phyloP scores from a whole-genome alignment of 176 grass and related monocot genomes.

The Oryza longistaminata region DNA sequence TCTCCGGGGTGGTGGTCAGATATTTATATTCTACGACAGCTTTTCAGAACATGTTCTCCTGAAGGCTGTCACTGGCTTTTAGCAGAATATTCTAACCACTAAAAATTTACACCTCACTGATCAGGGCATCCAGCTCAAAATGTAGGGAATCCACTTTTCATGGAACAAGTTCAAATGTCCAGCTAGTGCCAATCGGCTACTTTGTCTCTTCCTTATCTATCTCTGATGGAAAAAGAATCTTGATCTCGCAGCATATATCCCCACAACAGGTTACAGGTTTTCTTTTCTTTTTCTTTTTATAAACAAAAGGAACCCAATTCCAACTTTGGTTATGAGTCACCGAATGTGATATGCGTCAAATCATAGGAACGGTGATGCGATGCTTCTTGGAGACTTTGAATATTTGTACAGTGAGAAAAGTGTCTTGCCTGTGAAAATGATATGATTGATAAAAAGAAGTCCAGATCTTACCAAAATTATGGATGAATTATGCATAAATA shows the following conservation, averaged over 20 bases:
- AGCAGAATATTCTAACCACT: conserved; percentile 51
- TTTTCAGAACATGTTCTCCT: conserved; percentile 51
- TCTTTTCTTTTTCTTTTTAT: neutral
- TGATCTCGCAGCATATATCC: conserved; percentile 52
- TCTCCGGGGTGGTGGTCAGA: conserved; percentile 2
- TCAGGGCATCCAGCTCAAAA: conserved; percentile 40
- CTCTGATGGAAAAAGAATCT: conserved; percentile 44
- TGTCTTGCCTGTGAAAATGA: neutral
- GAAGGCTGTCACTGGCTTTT: conserved; percentile 31
- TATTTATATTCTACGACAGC: conserved; percentile 45
- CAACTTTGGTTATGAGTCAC: conserved; percentile 23
- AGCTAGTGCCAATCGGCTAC: conserved; percentile 43
- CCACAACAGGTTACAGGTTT: neutral
- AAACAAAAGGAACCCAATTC: conserved; percentile 19
- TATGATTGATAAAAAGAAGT: neutral
- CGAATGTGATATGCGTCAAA: neutral
- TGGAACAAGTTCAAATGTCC: conserved; percentile 47
- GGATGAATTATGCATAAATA: neutral
- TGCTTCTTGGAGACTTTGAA: neutral
- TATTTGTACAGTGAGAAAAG: neutral
- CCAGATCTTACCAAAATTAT: neutral
- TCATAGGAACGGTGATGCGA: neutral
- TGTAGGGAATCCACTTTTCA: conserved; percentile 59
- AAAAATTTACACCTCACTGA: conserved; percentile 35
- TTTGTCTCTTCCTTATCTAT: conserved; percentile 40